Conservation (phyloP, 2,329 filamentous ascomycete species). For the Ophiocordyceps polyrhachis-furcata region DNA sequence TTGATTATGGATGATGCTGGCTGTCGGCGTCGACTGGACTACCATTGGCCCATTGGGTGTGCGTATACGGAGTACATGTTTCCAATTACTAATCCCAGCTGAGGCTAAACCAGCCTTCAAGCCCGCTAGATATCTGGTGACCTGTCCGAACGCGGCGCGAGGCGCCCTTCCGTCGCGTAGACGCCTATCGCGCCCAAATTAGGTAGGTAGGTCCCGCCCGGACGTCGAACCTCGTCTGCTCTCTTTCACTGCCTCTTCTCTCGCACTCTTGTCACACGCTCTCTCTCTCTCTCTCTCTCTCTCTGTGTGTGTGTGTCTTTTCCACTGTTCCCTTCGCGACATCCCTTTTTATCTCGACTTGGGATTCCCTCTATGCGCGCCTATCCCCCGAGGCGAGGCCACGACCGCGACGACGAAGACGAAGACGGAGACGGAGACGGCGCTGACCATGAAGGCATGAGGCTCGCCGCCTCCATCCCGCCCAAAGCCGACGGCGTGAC, state of each 20-base stretch:
- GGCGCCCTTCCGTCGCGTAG: not conserved
- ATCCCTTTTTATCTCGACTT: not conserved
- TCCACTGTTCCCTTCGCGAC: not conserved
- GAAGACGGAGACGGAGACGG: not conserved
- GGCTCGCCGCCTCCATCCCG: not conserved
- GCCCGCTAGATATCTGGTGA: not conserved
- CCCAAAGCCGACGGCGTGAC: conserved; percentile 5
- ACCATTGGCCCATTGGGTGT: too few relatives aligned
- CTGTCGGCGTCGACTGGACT: too few relatives aligned
- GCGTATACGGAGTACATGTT: too few relatives aligned
- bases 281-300: not conserved
- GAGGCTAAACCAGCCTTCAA: not conserved
- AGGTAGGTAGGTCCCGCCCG: not conserved
- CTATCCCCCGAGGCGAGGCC: not conserved
- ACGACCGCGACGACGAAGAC: not conserved
- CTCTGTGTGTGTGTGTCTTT: too few relatives aligned
- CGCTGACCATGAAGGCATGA: conserved; percentile 2
- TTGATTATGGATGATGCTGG: too few relatives aligned
- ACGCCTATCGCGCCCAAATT: not conserved
- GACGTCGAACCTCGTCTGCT: not conserved
- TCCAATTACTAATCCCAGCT: not conserved
- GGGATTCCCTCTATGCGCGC: not conserved
- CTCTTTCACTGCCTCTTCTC: not conserved
- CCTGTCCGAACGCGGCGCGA: not conserved
- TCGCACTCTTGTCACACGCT: not conserved